Conservation (phyloP, 192 early-diverging fungal genomes). For the Gaertneriomyces sp. region DNA sequence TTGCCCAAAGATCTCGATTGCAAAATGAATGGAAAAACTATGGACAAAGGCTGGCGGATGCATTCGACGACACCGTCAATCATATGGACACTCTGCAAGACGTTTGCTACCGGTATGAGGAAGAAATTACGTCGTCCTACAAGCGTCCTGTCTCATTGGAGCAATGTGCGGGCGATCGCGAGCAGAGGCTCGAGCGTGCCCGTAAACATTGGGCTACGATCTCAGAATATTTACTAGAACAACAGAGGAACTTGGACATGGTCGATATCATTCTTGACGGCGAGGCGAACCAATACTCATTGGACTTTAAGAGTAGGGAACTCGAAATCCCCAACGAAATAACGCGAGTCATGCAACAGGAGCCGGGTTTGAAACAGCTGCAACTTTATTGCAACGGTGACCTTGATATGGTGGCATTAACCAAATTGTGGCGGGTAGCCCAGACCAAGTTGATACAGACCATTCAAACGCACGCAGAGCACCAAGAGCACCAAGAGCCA, state of each 20-base stretch:
- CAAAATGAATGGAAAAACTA: neutral
- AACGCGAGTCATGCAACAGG: neutral
- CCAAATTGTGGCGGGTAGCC: conserved; percentile 3
- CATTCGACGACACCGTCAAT: too few relatives aligned
- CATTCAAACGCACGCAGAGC: neutral
- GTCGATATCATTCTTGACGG: neutral
- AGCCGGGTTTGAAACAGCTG: neutral
- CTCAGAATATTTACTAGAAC: neutral
- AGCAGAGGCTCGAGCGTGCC: too few relatives aligned
- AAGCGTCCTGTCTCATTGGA: too few relatives aligned
- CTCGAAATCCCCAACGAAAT: neutral
- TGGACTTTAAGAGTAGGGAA: neutral
- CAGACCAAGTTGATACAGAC: neutral
- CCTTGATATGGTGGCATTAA: neutral
- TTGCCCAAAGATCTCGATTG: neutral
- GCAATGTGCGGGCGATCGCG: too few relatives aligned
- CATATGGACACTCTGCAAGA: too few relatives aligned
- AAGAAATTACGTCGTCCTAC: too few relatives aligned
- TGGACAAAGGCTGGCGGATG: neutral
- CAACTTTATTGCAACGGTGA: neutral
- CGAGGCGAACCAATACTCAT: neutral
- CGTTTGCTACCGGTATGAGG: too few relatives aligned
- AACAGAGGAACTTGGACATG: conserved; percentile 2
- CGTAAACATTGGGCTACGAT: neutral
- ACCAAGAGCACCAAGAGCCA: too few relatives aligned